phyloP scores from a whole-genome alignment of 1,284 basidiomycete species.

The Trichosporon ovoides region DNA sequence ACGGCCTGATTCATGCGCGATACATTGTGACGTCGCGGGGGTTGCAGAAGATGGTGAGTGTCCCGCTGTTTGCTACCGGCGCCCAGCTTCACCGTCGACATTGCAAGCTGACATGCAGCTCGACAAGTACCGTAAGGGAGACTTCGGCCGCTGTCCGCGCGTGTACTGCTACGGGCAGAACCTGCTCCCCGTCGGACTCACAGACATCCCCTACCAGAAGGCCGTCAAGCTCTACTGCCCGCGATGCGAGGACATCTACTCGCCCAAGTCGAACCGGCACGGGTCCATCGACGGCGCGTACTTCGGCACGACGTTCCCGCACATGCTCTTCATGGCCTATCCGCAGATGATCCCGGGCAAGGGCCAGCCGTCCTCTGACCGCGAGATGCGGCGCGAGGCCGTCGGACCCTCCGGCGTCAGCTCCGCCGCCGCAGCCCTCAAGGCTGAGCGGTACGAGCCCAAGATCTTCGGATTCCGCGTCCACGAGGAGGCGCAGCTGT shows the following conservation, averaged over 20 bases:
- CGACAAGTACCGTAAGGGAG: constrained; percentile 93
- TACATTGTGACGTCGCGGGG: constrained; percentile 94
- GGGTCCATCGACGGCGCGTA: constrained; percentile 94
- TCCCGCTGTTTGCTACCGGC: not conserved
- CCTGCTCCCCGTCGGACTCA: constrained; percentile 88
- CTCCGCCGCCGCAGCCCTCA: constrained; percentile 72
- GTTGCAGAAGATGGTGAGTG: constrained; percentile 86
- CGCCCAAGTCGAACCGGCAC: constrained; percentile 87
- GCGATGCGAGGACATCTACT: constrained; percentile 93
- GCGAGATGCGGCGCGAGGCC: constrained; percentile 44
- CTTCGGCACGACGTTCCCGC: constrained; percentile 93
- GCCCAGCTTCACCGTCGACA: not conserved
- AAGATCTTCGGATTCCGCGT: constrained; percentile 92
- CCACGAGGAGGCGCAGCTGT: constrained; percentile 83
- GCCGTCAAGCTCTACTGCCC: constrained; percentile 95
- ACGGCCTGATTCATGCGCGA: constrained; percentile 92
- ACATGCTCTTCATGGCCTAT: constrained; percentile 91
- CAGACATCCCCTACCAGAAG: constrained; percentile 90
- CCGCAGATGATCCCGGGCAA: constrained; percentile 83
- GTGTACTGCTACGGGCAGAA: constrained; percentile 87
- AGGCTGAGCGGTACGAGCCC: constrained; percentile 82
- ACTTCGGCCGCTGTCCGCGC: constrained; percentile 92
- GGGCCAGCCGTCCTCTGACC: constrained; percentile 52
- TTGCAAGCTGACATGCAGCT: constrained; percentile 58
- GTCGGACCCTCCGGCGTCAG: constrained; percentile 49